Percentiles rank a stretch among this genome's conserved stretches.
These are phyloP conservation scores for Fusarium nematophilum DNA, from an alignment of 2,329 filamentous ascomycete species.

Conservation along the genomic window DNA sequence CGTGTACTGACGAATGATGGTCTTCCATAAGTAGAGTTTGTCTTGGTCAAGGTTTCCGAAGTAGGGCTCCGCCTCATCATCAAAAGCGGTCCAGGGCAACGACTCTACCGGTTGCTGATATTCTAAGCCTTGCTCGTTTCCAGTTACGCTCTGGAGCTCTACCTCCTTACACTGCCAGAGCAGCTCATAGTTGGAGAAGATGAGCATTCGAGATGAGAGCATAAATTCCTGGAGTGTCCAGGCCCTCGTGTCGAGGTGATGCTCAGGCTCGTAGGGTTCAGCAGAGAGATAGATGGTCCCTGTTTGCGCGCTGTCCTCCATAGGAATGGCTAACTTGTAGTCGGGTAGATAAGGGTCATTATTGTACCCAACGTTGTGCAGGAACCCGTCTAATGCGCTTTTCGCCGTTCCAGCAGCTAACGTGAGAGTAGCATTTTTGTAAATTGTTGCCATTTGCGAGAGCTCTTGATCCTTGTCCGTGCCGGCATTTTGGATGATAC, in stretches of 20 bases:
- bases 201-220: constrained; percentile 28
- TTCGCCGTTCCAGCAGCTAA: neutral
- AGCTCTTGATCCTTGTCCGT: neutral
- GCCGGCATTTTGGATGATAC: neutral
- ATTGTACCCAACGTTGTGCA: neutral
- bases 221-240: constrained; percentile 35
- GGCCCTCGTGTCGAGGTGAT: constrained; percentile 20
- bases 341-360: neutral
- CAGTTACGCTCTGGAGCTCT: constrained; percentile 11
- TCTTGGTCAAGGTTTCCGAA: neutral
- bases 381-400: neutral
- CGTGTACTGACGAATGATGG: neutral
- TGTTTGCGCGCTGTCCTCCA: neutral
- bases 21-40: neutral
- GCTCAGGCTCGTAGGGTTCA: neutral
- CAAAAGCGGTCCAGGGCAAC: neutral
- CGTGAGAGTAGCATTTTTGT: neutral
- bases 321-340: neutral
- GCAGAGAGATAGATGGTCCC: neutral
- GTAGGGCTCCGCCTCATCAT: neutral
- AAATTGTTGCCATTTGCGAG: neutral
- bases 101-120: neutral
- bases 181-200: constrained; percentile 26
- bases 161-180: constrained; percentile 30
- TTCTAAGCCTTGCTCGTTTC: neutral